Evolutionary conservation across 352 stramenopile genomes (phyloP).

Genomic region (Globisporangium megalacanthum): DNA sequence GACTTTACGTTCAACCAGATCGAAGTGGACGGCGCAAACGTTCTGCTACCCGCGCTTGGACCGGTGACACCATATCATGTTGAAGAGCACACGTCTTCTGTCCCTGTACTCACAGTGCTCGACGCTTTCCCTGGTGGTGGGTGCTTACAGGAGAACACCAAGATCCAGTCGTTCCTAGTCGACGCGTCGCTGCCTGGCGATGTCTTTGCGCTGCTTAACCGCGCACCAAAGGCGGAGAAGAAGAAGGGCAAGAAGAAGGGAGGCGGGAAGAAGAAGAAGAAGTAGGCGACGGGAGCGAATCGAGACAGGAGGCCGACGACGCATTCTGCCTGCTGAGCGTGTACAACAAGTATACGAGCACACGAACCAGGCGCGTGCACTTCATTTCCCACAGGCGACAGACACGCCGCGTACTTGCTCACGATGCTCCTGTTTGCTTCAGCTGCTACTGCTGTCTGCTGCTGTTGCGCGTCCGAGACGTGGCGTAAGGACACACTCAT

Average conservation of each 20-base stretch:
- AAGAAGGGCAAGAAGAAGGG: constrained; percentile 80
- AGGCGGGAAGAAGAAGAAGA: constrained; percentile 64
- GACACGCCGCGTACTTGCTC: no score
- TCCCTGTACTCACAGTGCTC: no score
- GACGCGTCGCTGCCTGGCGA: constrained; percentile 65
- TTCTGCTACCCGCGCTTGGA: constrained; percentile 51
- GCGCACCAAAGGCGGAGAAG: constrained; percentile 65
- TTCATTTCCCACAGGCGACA: no score
- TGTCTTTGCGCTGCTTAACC: constrained; percentile 71
- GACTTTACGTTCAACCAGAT: constrained; percentile 81
- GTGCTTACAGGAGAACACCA: constrained; percentile 38
- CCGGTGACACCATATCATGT: no score
- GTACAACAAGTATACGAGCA: no score
- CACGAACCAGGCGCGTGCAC: no score
- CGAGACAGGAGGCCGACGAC: not conserved
- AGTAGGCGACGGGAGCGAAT: constrained; percentile 4
- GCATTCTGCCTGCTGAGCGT: no score
- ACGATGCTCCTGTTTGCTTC: no score
- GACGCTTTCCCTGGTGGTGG: no score
- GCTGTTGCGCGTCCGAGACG: not conserved
- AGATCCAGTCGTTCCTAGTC: constrained; percentile 70
- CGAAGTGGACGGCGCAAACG: constrained; percentile 48
- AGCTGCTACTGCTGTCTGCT: not conserved
- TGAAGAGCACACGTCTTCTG: no score
- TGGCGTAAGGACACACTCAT: no score